Evolutionary conservation across 2,329 filamentous ascomycete species (phyloP).

Genomic region (Aspergillus tanneri): DNA sequence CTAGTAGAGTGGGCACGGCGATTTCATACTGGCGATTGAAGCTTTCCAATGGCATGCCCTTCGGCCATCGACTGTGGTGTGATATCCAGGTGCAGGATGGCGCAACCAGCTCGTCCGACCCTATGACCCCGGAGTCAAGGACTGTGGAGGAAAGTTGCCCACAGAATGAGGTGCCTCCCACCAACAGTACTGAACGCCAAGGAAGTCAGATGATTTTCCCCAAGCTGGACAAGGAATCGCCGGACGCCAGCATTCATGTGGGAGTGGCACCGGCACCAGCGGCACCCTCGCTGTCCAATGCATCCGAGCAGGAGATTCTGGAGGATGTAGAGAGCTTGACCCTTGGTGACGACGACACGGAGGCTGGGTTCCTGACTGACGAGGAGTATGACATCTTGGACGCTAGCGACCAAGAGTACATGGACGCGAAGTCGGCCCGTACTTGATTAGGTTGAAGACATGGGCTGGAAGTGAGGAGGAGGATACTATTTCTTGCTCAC

Average conservation of each 20-base stretch:
- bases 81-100: constrained; percentile 67
- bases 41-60: constrained; percentile 73
- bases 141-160: constrained; percentile 31
- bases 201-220: constrained; percentile 91
- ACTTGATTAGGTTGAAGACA: constrained; percentile 14
- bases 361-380: constrained; percentile 86
- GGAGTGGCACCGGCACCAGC: constrained; percentile 31
- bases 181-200: constrained; percentile 38
- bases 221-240: constrained; percentile 91
- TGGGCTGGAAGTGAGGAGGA: no score
- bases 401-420: constrained; percentile 84
- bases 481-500: no score
- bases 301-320: constrained; percentile 50
- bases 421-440: constrained; percentile 45
- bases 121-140: constrained; percentile 18
- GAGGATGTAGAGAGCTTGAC: constrained; percentile 61
- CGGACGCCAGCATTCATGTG: constrained; percentile 74
- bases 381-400: constrained; percentile 98
- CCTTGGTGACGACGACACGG: constrained; percentile 47
- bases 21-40: constrained; percentile 98
- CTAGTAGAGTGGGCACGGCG: constrained; percentile 69
- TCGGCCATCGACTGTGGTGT: constrained; percentile 94
- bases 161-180: constrained; percentile 22
- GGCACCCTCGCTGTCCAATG: constrained; percentile 41
- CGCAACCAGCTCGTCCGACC: constrained; percentile 12